Conservation (phyloP, 2,329 filamentous ascomycete genomes). For the Exophiala sideris region DNA sequence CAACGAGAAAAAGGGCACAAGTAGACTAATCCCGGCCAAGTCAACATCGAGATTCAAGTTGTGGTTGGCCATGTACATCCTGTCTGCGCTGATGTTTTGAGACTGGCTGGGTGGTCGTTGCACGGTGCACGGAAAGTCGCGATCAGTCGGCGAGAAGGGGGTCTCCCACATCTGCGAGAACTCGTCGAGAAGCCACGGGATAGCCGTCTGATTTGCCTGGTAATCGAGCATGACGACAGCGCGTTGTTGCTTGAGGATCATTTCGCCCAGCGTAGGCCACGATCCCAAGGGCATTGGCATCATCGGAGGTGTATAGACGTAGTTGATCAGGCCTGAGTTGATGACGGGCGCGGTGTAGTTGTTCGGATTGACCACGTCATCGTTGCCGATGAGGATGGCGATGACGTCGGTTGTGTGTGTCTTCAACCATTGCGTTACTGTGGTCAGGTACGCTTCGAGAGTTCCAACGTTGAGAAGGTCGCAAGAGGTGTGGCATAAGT, state of each 20-base stretch:
- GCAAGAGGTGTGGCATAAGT: slow-evolving; percentile 84
- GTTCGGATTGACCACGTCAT: slow-evolving; percentile 64
- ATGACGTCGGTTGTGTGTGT: slow-evolving; percentile 81
- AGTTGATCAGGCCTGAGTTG: slow-evolving; percentile 66
- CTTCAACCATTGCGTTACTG: slow-evolving; percentile 69
- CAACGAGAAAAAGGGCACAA: slow-evolving; percentile 68
- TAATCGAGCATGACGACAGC: slow-evolving; percentile 84
- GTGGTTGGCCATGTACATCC: slow-evolving; percentile 83
- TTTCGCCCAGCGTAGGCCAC: slow-evolving; percentile 78
- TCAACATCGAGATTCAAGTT: slow-evolving; percentile 79
- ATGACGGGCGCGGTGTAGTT: slow-evolving; percentile 68
- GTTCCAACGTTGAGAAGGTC: slow-evolving; percentile 77
- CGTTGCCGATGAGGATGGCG: slow-evolving; percentile 81
- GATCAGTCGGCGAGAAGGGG: slow-evolving; percentile 70
- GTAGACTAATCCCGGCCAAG: slow-evolving; percentile 59
- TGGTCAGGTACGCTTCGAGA: slow-evolving; percentile 68
- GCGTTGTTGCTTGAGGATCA: slow-evolving; percentile 69
- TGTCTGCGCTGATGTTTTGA: slow-evolving; percentile 51
- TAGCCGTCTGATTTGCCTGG: slow-evolving; percentile 70
- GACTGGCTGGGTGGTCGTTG: slow-evolving; percentile 66
- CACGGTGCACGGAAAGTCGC: slow-evolving; percentile 71
- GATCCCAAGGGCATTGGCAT: slow-evolving; percentile 68
- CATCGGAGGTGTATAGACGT: slow-evolving; percentile 69
- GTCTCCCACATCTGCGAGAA: slow-evolving; percentile 91
- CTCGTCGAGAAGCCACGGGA: slow-evolving; percentile 83